Evolutionary conservation across 441 rosid species (phyloP).

Genomic region (Arabidopsis hybrid): DNA sequence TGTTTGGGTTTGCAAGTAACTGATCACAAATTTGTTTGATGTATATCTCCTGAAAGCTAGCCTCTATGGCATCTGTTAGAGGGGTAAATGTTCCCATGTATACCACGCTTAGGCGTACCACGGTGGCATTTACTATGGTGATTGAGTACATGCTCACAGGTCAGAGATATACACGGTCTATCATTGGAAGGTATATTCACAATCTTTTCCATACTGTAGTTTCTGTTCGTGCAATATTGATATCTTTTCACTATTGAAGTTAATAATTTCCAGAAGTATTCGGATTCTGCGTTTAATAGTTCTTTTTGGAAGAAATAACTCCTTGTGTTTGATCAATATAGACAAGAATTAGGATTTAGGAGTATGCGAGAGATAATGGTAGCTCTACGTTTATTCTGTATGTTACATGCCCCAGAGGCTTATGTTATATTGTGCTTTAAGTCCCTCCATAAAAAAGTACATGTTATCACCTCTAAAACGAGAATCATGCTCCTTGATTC

Average conservation of each 20-base stretch:
- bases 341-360: conserved; percentile 2
- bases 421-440: conserved; percentile 8
- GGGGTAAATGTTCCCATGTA: conserved; percentile 99
- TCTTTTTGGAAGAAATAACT: conserved; percentile 12
- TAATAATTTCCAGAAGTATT: background rate
- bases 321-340: conserved; percentile 5
- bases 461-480: background rate
- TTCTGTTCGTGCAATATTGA: background rate
- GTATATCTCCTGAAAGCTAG: conserved; percentile 72
- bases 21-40: conserved; percentile 36
- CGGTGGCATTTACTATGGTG: conserved; percentile 91
- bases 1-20: conserved; percentile 27
- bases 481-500: conserved; percentile 45
- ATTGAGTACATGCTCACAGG: conserved; percentile 84
- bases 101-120: conserved; percentile 93
- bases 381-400: conserved; percentile 12
- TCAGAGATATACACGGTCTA: conserved; percentile 70
- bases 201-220: background rate
- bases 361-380: background rate
- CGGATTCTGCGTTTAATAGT: background rate
- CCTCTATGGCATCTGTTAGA: conserved; percentile 90
- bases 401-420: conserved; percentile 19
- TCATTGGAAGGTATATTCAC: conserved; percentile 76
- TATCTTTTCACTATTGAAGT: background rate
- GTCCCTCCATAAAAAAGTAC: background rate